phyloP scores from a whole-genome alignment of 495 filamentous ascomycete genomes.

The Cladorrhinum samala region DNA sequence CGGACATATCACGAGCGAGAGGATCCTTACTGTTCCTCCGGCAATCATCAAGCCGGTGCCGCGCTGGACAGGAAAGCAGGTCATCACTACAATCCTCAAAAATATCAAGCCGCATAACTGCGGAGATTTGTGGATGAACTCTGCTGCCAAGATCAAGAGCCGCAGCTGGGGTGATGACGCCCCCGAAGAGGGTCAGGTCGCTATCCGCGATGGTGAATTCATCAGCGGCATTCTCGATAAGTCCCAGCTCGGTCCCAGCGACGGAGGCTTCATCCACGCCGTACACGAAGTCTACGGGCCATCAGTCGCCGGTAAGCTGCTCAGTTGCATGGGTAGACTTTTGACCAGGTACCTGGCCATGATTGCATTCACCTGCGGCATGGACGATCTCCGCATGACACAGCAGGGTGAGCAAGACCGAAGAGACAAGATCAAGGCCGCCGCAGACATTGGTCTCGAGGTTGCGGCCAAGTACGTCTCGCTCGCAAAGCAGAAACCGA shows the following conservation, averaged over 20 bases:
- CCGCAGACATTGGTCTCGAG: slow-evolving; percentile 68
- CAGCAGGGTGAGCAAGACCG: slow-evolving; percentile 68
- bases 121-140: slow-evolving; percentile 71
- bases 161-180: slow-evolving; percentile 59
- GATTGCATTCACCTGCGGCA: slow-evolving; percentile 92
- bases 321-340: slow-evolving; percentile 84
- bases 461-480: slow-evolving; percentile 89
- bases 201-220: slow-evolving; percentile 81
- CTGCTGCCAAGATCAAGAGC: slow-evolving; percentile 68
- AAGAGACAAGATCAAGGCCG: slow-evolving; percentile 60
- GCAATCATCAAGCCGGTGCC: slow-evolving; percentile 74
- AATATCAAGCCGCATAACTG: slow-evolving; percentile 76
- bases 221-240: slow-evolving; percentile 93
- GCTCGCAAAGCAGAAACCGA: slow-evolving; percentile 56
- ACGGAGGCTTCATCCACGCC: slow-evolving; percentile 83
- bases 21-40: slow-evolving; percentile 72
- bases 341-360: slow-evolving; percentile 87
- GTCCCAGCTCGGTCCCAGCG: slow-evolving; percentile 81
- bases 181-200: slow-evolving; percentile 65
- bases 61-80: slow-evolving; percentile 96
- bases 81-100: slow-evolving; percentile 86
- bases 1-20: slow-evolving; percentile 62
- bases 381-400: slow-evolving; percentile 90
- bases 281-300: slow-evolving; percentile 93
- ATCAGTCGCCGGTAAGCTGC: slow-evolving; percentile 70